phyloP scores from a whole-genome alignment of 2,329 filamentous ascomycete species.

The Verticillium nubilum region DNA sequence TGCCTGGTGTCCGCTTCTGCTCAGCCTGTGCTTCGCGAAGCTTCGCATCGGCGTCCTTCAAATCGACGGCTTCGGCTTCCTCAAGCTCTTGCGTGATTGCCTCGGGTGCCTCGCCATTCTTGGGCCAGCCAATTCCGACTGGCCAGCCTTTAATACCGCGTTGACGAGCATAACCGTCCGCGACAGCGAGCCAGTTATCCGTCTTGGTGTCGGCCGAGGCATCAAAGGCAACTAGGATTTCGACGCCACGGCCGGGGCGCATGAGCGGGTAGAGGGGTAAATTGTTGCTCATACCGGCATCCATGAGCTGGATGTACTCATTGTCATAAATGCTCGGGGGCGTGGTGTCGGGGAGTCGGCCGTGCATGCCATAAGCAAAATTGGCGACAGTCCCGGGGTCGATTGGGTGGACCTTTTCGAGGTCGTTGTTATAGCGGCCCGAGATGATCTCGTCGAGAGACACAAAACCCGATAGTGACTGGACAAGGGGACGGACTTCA shows the following conservation, averaged over 20 bases:
- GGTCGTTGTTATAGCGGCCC: slow-evolving; percentile 68
- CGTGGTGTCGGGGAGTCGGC: slow-evolving; percentile 67
- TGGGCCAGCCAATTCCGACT: slow-evolving; percentile 89
- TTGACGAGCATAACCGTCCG: slow-evolving; percentile 87
- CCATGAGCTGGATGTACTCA: slow-evolving; percentile 80
- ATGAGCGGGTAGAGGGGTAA: slow-evolving; percentile 92
- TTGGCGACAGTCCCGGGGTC: slow-evolving; percentile 90
- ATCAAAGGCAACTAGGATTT: slow-evolving; percentile 89
- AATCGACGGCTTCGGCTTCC: slow-evolving; percentile 56
- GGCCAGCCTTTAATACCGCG: slow-evolving; percentile 93
- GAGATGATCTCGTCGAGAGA: slow-evolving; percentile 78
- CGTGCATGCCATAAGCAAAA: slow-evolving; percentile 76
- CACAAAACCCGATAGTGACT: slow-evolving; percentile 66
- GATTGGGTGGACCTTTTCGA: slow-evolving; percentile 91
- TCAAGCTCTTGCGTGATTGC: slow-evolving; percentile 62
- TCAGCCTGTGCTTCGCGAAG: slow-evolving; percentile 53
- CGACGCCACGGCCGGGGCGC: slow-evolving; percentile 79
- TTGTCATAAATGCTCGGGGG: slow-evolving; percentile 68
- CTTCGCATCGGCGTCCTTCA: slow-evolving; percentile 57
- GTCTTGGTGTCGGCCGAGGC: slow-evolving; percentile 88
- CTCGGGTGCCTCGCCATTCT: slow-evolving; percentile 48
- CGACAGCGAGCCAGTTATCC: slow-evolving; percentile 94
- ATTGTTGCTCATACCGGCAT: slow-evolving; percentile 98
- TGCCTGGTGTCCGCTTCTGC: slow-evolving; percentile 28
- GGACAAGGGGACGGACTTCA: slow-evolving; percentile 79